Percentiles rank a stretch among this genome's conserved stretches.
phyloP scores from a whole-genome alignment of 306 rosid genomes.

The Rosa rugosa region DNA sequence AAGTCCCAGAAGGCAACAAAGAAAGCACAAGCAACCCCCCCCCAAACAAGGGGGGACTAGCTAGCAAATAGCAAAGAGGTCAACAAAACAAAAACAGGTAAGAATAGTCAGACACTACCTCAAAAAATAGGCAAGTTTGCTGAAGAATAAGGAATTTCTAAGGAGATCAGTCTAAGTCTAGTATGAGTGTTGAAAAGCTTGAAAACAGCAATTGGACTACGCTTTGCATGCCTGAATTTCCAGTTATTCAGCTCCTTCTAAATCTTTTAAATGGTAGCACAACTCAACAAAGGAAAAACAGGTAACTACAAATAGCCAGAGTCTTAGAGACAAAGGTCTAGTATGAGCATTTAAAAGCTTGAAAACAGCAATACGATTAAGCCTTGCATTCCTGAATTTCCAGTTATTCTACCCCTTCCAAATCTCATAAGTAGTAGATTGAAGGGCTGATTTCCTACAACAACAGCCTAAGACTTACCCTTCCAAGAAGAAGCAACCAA shows the following conservation, averaged over 20 bases:
- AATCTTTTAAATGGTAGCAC: not conserved
- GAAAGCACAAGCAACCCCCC: not conserved
- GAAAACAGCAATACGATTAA: not conserved
- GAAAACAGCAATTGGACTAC: not conserved
- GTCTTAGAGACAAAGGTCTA: not conserved
- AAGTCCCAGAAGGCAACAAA: not conserved
- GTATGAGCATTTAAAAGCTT: not conserved
- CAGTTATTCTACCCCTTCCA: not conserved
- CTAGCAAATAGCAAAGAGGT: not conserved
- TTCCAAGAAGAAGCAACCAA: not conserved
- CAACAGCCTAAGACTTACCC: not conserved
- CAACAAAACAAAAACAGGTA: not conserved
- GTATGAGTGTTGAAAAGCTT: not conserved
- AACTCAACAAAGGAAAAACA: not conserved
- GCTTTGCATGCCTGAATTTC: not conserved
- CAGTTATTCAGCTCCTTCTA: not conserved
- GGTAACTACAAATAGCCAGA: not conserved
- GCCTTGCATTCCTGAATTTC: not conserved
- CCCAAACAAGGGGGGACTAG: not conserved
- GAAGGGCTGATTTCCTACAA: not conserved
- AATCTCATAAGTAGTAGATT: not conserved
- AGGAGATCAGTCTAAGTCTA: not conserved
- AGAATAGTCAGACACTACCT: not conserved
- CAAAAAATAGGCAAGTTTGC: not conserved
- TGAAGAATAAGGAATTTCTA: not conserved